Conservation (phyloP, 495 filamentous ascomycete genomes). For the Podospora fimiseda region DNA sequence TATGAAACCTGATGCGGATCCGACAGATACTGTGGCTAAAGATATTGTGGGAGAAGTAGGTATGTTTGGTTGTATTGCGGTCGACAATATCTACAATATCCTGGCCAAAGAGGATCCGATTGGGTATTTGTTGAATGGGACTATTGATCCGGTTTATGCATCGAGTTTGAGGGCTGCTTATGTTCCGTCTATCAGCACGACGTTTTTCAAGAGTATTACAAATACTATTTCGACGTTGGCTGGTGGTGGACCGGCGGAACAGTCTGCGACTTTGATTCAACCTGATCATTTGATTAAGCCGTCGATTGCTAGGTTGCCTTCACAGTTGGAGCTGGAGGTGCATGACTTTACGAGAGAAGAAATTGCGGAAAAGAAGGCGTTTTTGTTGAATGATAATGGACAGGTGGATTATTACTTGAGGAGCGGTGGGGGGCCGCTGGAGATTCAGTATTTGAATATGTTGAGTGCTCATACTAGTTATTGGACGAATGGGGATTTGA, state of each 20-base stretch:
- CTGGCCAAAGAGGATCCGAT: slow-evolving; percentile 64
- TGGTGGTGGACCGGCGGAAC: slow-evolving; percentile 8
- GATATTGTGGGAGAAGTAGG: slow-evolving; percentile 70
- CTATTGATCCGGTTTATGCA: slow-evolving; percentile 75
- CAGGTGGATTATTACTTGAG: slow-evolving; percentile 86
- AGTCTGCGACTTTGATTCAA: neutral
- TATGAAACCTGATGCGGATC: slow-evolving; percentile 64
- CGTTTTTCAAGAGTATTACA: slow-evolving; percentile 60
- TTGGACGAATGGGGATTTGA: slow-evolving; percentile 80
- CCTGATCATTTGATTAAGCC: slow-evolving; percentile 22
- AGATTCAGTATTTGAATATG: slow-evolving; percentile 97
- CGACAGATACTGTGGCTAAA: slow-evolving; percentile 49
- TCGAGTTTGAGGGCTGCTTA: slow-evolving; percentile 66
- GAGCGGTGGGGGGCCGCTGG: slow-evolving; percentile 72
- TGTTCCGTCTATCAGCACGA: slow-evolving; percentile 64
- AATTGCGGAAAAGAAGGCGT: slow-evolving; percentile 81
- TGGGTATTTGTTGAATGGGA: slow-evolving; percentile 84
- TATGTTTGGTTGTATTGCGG: slow-evolving; percentile 80
- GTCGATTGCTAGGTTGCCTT: slow-evolving; percentile 59
- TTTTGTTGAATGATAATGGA: slow-evolving; percentile 87
- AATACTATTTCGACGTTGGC: slow-evolving; percentile 43
- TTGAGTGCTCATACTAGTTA: slow-evolving; percentile 93
- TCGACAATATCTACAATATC: slow-evolving; percentile 96
- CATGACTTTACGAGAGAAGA: slow-evolving; percentile 93
- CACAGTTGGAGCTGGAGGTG: slow-evolving; percentile 88